These are phyloP conservation scores for Phytophthora foliorum DNA, from an alignment of 352 stramenopile species.

Conservation along the genomic window DNA sequence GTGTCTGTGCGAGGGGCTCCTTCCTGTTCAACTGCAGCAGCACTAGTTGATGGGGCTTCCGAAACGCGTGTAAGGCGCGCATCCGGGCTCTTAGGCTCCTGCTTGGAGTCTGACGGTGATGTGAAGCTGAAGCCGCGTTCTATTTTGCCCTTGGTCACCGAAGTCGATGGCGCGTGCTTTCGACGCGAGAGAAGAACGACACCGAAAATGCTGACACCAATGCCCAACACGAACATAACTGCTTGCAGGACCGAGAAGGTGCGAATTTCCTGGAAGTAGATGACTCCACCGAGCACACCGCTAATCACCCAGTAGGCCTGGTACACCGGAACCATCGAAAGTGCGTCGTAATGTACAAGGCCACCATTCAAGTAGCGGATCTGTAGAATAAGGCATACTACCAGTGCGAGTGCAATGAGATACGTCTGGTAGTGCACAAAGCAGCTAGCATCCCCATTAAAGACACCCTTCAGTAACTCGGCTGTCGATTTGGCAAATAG, in stretches of 20 bases:
- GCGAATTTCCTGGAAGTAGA: slow-evolving; percentile 94
- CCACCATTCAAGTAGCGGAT: slow-evolving; percentile 87
- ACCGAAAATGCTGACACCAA: slow-evolving; percentile 84
- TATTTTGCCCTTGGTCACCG: slow-evolving; percentile 59
- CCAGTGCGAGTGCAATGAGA: slow-evolving; percentile 66
- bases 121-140: slow-evolving; percentile 81
- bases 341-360: slow-evolving; percentile 81
- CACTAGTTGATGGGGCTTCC: slow-evolving; percentile 15
- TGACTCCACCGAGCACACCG: slow-evolving; percentile 86
- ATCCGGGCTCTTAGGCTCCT: slow-evolving; percentile 26
- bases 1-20: slow-evolving; percentile 6
- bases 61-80: slow-evolving; percentile 15
- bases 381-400: slow-evolving; percentile 72
- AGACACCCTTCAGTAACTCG: slow-evolving; percentile 77
- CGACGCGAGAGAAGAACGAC: slow-evolving; percentile 85
- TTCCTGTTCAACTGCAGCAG: slow-evolving; percentile 15
- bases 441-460: slow-evolving; percentile 66
- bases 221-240: slow-evolving; percentile 88
- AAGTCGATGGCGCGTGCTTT: slow-evolving; percentile 49
- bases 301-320: slow-evolving; percentile 93
- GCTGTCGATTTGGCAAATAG: slow-evolving; percentile 89
- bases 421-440: slow-evolving; percentile 77
- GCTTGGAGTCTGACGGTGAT: slow-evolving; percentile 30
- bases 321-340: slow-evolving; percentile 88
- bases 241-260: slow-evolving; percentile 79